phyloP scores from a whole-genome alignment of 2,329 filamentous ascomycete genomes.

The Rugonectria rugulosa region DNA sequence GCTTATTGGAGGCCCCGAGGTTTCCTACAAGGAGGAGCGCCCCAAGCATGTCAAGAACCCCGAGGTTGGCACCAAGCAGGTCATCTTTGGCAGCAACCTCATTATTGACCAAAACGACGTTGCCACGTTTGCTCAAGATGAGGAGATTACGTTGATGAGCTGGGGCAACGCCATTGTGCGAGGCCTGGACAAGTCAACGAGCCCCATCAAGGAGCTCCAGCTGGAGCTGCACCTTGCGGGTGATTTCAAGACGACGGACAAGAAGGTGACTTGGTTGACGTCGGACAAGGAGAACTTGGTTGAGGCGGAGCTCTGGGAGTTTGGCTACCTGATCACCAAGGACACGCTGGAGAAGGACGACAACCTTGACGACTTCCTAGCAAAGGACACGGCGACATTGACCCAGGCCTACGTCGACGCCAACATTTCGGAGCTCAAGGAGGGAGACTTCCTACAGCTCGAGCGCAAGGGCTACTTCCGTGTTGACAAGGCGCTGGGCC shows the following conservation, averaged over 20 bases:
- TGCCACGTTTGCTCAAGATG: constrained; percentile 79
- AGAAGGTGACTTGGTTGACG: constrained; percentile 96
- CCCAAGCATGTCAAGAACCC: constrained; percentile 91
- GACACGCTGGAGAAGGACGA: constrained; percentile 93
- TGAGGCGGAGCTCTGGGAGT: constrained; percentile 87
- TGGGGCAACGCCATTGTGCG: constrained; percentile 91
- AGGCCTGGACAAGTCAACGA: constrained; percentile 63
- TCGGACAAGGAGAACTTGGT: constrained; percentile 78
- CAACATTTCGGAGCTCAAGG: constrained; percentile 80
- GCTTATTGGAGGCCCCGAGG: constrained; percentile 70
- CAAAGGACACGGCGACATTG: constrained; percentile 75
- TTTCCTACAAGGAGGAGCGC: constrained; percentile 74
- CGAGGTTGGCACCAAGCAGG: constrained; percentile 84
- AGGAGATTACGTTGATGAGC: constrained; percentile 96
- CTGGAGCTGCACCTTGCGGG: constrained; percentile 90
- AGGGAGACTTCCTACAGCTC: constrained; percentile 92
- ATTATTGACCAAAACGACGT: constrained; percentile 89
- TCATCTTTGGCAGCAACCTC: constrained; percentile 77
- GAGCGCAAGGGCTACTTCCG: constrained; percentile 93
- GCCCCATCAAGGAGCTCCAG: constrained; percentile 72
- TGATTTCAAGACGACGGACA: constrained; percentile 93
- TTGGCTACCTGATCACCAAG: constrained; percentile 94
- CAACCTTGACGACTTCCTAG: constrained; percentile 83
- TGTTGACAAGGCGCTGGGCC: constrained; percentile 71
- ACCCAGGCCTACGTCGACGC: constrained; percentile 81